Percentiles rank a stretch among this genome's conserved stretches.
phyloP scores from a whole-genome alignment of 805 yeast species.

The Wickerhamiella shivajii region DNA sequence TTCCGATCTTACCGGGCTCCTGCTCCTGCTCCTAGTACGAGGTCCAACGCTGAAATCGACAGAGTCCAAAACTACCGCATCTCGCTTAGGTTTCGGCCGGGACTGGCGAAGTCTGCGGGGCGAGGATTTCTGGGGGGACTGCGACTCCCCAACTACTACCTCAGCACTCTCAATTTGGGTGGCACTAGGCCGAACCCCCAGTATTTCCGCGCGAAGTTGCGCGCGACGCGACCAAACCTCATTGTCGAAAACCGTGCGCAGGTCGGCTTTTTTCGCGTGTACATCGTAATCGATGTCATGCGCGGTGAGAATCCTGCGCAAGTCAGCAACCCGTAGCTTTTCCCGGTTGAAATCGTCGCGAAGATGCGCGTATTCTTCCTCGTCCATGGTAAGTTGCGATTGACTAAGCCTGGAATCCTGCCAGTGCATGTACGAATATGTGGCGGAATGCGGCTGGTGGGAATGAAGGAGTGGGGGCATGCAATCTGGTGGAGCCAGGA shows the following conservation, averaged over 20 bases:
- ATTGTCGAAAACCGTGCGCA: conserved; percentile 45
- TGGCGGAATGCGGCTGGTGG: too few relatives aligned
- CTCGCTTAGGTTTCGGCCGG: too few relatives aligned
- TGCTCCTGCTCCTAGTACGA: conserved; percentile 5
- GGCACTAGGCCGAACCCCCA: conserved; percentile 2
- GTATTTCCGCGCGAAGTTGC: not conserved
- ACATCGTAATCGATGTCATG: conserved; percentile 49
- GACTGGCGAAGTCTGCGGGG: too few relatives aligned
- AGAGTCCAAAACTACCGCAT: too few relatives aligned
- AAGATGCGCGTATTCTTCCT: conserved; percentile 15
- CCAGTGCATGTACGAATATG: too few relatives aligned
- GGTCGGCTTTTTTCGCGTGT: conserved; percentile 51
- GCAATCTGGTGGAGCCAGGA: too few relatives aligned
- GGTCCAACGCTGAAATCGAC: conserved; percentile 1
- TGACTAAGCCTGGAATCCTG: too few relatives aligned
- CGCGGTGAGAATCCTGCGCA: conserved; percentile 49
- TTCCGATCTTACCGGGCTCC: not conserved
- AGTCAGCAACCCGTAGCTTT: conserved; percentile 48
- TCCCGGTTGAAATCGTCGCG: conserved; percentile 50
- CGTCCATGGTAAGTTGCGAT: too few relatives aligned
- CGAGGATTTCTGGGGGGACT: too few relatives aligned
- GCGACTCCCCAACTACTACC: too few relatives aligned
- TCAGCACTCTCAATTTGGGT: conserved; percentile 3
- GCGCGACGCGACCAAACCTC: conserved; percentile 19
- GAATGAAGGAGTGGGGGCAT: too few relatives aligned